Evolutionary conservation across 805 yeast genomes (phyloP).

Genomic region (Candida qinlingensis): DNA sequence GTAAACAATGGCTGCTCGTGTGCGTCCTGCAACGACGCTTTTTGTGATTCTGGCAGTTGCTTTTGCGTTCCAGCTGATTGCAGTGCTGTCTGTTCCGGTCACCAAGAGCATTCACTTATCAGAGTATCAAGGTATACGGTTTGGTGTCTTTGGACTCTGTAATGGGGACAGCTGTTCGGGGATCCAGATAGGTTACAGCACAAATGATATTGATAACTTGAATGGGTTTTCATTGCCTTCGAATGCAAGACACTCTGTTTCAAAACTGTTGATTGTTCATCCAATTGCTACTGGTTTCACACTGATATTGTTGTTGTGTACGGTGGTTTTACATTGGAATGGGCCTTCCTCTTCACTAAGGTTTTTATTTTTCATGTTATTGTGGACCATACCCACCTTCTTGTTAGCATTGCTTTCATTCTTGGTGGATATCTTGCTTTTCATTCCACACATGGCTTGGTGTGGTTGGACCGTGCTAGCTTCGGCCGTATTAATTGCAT

Average conservation of each 20-base stretch:
- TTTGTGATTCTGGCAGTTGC: constrained; percentile 40
- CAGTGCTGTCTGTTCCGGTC: constrained; percentile 59
- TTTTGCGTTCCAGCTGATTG: constrained; percentile 51
- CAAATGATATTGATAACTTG: constrained; percentile 28
- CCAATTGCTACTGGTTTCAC: constrained; percentile 58
- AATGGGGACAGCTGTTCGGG: constrained; percentile 32
- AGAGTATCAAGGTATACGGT: constrained; percentile 41
- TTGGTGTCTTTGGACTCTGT: constrained; percentile 74
- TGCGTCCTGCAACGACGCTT: constrained; percentile 32
- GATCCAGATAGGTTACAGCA: constrained; percentile 39
- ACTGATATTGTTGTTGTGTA: constrained; percentile 36
- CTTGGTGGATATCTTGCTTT: constrained; percentile 74
- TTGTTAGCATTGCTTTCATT: constrained; percentile 67
- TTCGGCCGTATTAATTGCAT: constrained; percentile 59
- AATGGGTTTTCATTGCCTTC: constrained; percentile 49
- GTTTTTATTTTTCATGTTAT: constrained; percentile 45
- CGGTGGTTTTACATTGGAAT: constrained; percentile 35
- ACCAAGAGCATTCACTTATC: constrained; percentile 45
- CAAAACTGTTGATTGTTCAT: constrained; percentile 61
- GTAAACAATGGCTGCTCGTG: constrained; percentile 20
- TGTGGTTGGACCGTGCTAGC: constrained; percentile 81
- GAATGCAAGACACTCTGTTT: constrained; percentile 50
- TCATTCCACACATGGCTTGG: constrained; percentile 71
- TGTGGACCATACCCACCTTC: constrained; percentile 64
- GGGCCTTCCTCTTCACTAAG: constrained; percentile 30